These are phyloP conservation scores for Chenopodium quinoa DNA, from an alignment of 148 eudicot species.

Conservation along the genomic window DNA sequence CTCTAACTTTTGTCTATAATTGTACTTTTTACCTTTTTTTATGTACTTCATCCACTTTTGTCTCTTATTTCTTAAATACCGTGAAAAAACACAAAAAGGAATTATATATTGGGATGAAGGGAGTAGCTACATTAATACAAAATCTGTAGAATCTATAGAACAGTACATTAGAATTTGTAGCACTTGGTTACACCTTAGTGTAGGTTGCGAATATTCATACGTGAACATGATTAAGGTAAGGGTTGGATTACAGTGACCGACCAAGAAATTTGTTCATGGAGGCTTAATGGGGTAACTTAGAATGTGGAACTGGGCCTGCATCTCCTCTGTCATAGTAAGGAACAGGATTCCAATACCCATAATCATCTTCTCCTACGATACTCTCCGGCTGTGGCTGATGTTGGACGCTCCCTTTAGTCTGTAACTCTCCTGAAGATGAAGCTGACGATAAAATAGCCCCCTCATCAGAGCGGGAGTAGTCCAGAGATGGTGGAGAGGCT, in stretches of 20 bases:
- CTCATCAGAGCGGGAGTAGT: background rate
- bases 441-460: background rate
- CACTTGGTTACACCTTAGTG: background rate
- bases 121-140: background rate
- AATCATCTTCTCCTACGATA: conserved; percentile 29
- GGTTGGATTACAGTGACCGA: too few relatives aligned
- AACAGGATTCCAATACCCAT: conserved; percentile 40
- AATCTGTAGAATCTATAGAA: background rate
- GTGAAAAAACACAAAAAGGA: too few relatives aligned
- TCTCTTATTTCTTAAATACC: too few relatives aligned
- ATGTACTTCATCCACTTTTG: too few relatives aligned
- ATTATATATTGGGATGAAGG: too few relatives aligned
- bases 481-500: background rate
- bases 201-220: background rate
- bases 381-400: background rate
- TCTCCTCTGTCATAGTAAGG: conserved; percentile 33
- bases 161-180: background rate
- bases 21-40: too few relatives aligned
- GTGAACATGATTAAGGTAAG: background rate
- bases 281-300: conserved; percentile 23
- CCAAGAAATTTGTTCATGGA: background rate
- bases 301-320: conserved; percentile 33
- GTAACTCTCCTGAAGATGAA: background rate
- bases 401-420: background rate
- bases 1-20: too few relatives aligned